Evolutionary conservation across 1,139 yeast genomes (phyloP).

Genomic region (Blastobotrys persicus): DNA sequence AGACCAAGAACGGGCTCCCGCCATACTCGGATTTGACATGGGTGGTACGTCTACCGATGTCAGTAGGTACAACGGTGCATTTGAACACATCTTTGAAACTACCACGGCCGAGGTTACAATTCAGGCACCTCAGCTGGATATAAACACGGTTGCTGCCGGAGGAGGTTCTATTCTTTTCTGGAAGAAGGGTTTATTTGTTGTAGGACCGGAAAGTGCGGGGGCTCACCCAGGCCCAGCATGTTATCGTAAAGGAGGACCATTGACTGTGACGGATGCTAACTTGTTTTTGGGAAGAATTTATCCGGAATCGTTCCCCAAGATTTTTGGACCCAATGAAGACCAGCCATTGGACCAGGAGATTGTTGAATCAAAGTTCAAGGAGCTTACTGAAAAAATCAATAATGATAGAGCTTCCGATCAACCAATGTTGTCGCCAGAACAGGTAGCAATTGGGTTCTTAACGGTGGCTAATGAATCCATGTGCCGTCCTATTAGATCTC

Average conservation of each 20-base stretch:
- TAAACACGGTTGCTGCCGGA: slow-evolving; percentile 60
- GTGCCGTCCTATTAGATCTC: slow-evolving; percentile 51
- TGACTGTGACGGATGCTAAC: slow-evolving; percentile 57
- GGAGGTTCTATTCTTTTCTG: slow-evolving; percentile 54
- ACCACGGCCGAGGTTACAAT: slow-evolving; percentile 54
- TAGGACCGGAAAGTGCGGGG: slow-evolving; percentile 57
- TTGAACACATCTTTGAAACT: slow-evolving; percentile 54
- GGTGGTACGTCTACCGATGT: slow-evolving; percentile 63
- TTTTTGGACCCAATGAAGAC: slow-evolving; percentile 53
- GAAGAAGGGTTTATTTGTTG: slow-evolving; percentile 51
- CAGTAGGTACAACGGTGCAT: slow-evolving; percentile 47
- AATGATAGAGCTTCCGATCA: slow-evolving; percentile 32
- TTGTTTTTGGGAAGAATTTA: slow-evolving; percentile 50
- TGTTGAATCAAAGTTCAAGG: slow-evolving; percentile 42
- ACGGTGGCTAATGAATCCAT: slow-evolving; percentile 52
- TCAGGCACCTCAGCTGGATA: slow-evolving; percentile 57
- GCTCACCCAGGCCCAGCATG: slow-evolving; percentile 63
- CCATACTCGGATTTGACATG: slow-evolving; percentile 56
- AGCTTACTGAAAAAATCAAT: slow-evolving; percentile 44
- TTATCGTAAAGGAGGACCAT: slow-evolving; percentile 55
- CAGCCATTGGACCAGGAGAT: slow-evolving; percentile 47
- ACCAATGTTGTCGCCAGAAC: slow-evolving; percentile 40
- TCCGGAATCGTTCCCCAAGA: slow-evolving; percentile 51
- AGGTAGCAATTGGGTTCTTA: slow-evolving; percentile 51
- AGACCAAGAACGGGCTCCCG: slow-evolving; percentile 24